Evolutionary conservation across 1,284 basidiomycete species (phyloP).

Genomic region (Cutaneotrichosporon sp.): DNA sequence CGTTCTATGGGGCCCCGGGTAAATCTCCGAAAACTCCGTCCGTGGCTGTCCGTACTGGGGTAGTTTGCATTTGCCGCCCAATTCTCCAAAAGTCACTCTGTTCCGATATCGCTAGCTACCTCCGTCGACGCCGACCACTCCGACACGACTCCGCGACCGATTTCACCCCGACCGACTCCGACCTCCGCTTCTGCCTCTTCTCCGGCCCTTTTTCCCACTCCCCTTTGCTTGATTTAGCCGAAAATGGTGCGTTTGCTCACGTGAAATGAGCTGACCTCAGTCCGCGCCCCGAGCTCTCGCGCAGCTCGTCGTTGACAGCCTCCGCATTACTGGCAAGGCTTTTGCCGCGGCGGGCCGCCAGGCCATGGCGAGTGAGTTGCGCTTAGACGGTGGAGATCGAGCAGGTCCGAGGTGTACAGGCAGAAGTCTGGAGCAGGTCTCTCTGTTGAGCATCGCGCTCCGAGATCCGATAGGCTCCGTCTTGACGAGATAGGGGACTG

Average conservation of each 20-base stretch:
- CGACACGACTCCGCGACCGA: neutral
- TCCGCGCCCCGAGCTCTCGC: slow-evolving; percentile 42
- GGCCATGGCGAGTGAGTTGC: slow-evolving; percentile 80
- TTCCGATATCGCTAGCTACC: neutral
- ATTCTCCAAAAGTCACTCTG: slow-evolving; percentile 3
- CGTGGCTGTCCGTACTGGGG: neutral
- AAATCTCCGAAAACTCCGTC: slow-evolving; percentile 14
- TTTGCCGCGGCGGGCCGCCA: slow-evolving; percentile 87
- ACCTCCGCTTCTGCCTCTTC: neutral
- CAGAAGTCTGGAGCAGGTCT: no score
- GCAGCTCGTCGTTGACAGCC: slow-evolving; percentile 39
- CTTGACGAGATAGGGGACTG: no score
- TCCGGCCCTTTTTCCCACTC: neutral
- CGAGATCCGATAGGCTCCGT: no score
- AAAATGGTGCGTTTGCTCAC: slow-evolving; percentile 3
- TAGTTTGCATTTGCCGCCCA: slow-evolving; percentile 14
- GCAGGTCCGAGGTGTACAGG: neutral
- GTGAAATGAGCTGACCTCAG: slow-evolving; percentile 21
- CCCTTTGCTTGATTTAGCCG: neutral
- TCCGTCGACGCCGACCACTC: neutral
- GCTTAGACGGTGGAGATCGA: neutral
- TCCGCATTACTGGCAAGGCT: slow-evolving; percentile 72
- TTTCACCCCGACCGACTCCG: neutral
- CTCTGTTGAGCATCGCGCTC: no score
- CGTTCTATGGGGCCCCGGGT: neutral